A percentile compares a stretch with the other conserved stretches of the same genome.
phyloP scores from a whole-genome alignment of 176 grass and related monocot genomes.

The Pontederia paniculata region DNA sequence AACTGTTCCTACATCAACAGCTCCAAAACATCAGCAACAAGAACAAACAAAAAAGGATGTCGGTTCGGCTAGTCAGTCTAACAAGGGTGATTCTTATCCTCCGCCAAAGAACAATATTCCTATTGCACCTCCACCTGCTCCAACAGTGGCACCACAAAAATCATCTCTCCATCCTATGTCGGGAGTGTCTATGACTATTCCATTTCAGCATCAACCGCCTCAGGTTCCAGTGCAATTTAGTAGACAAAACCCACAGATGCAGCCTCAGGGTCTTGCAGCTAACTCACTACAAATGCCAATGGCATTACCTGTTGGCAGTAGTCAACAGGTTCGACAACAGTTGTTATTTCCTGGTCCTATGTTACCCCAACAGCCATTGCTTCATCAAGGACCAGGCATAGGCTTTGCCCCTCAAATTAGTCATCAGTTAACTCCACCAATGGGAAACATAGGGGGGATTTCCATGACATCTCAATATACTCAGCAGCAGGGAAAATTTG shows the following conservation, averaged over 20 bases:
- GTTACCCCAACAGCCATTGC: slow-evolving; percentile 41
- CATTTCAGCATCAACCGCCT: slow-evolving; percentile 46
- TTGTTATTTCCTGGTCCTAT: slow-evolving; percentile 50
- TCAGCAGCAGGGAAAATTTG: slow-evolving; percentile 44
- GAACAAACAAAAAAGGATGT: slow-evolving; percentile 18
- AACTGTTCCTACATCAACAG: slow-evolving; percentile 27
- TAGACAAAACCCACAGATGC: slow-evolving; percentile 33
- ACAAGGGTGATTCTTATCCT: background rate
- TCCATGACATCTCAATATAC: slow-evolving; percentile 28
- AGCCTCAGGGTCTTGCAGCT: slow-evolving; percentile 37
- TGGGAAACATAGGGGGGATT: slow-evolving; percentile 37
- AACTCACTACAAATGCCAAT: slow-evolving; percentile 78
- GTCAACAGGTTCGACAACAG: slow-evolving; percentile 41
- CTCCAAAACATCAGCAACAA: slow-evolving; percentile 45
- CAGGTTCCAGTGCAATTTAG: slow-evolving; percentile 52
- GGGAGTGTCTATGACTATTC: slow-evolving; percentile 14
- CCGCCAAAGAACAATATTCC: slow-evolving; percentile 7
- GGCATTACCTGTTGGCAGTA: slow-evolving; percentile 37
- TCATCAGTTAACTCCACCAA: slow-evolving; percentile 41
- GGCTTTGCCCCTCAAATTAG: slow-evolving; percentile 31
- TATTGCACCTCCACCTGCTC: background rate
- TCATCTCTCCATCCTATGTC: slow-evolving; percentile 8
- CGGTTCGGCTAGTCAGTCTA: slow-evolving; percentile 28
- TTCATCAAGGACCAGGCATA: slow-evolving; percentile 64
- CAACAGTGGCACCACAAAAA: slow-evolving; percentile 1